Conservation (phyloP, 1,284 basidiomycete genomes). For the Rhodofomes roseus region DNA sequence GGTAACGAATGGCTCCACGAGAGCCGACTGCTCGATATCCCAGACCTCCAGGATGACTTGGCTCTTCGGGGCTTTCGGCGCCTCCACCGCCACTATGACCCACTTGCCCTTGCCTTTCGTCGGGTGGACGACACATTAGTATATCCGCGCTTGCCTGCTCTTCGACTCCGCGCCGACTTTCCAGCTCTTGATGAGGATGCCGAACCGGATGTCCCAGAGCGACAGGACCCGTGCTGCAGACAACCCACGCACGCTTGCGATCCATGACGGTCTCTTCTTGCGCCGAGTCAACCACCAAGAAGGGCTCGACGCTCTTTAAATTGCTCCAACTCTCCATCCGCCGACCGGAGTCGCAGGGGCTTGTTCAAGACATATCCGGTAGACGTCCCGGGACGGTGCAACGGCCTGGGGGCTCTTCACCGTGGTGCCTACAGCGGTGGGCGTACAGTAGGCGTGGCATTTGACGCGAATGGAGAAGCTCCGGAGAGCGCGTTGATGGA, state of each 20-base stretch:
- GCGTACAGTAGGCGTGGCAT: constrained; percentile 23
- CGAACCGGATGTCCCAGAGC: constrained; percentile 94
- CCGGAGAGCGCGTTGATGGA: constrained; percentile 71
- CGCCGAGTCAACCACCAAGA: constrained; percentile 47
- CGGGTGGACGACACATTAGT: constrained; percentile 79
- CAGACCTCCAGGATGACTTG: constrained; percentile 68
- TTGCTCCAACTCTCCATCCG: constrained; percentile 78
- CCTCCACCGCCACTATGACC: constrained; percentile 80
- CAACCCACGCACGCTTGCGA: constrained; percentile 67
- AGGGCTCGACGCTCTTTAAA: constrained; percentile 74
- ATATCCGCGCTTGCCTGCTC: constrained; percentile 52
- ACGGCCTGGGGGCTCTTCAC: constrained; percentile 10
- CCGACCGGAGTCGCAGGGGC: constrained; percentile 72
- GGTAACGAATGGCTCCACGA: constrained; percentile 70
- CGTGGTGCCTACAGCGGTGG: constrained; percentile 13
- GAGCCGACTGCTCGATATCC: constrained; percentile 68
- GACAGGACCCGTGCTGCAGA: constrained; percentile 82
- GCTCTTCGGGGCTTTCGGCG: constrained; percentile 28
- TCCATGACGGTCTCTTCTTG: constrained; percentile 39
- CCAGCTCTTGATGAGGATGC: constrained; percentile 87
- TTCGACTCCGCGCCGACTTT: constrained; percentile 60
- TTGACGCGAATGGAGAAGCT: constrained; percentile 38
- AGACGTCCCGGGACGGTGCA: constrained; percentile 3
- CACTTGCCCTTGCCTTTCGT: constrained; percentile 84
- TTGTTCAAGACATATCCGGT: constrained; percentile 29